phyloP scores from a whole-genome alignment of 192 early-diverging fungal species.

The Gonapodya prolifera region DNA sequence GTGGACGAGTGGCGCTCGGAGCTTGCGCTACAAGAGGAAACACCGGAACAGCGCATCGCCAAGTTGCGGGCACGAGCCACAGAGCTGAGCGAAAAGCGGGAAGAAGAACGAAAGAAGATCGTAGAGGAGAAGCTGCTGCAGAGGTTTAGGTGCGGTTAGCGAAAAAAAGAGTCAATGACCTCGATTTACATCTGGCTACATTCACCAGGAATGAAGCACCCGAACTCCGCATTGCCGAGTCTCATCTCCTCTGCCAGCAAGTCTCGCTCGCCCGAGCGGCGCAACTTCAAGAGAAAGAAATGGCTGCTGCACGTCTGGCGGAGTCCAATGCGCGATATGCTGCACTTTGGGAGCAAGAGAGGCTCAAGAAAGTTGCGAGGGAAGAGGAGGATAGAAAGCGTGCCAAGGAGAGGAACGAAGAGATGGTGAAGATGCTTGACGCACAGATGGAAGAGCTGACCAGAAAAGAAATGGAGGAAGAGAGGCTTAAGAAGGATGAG shows the following conservation, averaged over 20 bases:
- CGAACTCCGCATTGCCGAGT: slow-evolving; percentile 32
- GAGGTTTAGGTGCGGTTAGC: slow-evolving; percentile 24
- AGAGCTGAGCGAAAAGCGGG: slow-evolving; percentile 24
- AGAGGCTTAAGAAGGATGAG: slow-evolving; percentile 36
- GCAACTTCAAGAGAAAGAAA: slow-evolving; percentile 27
- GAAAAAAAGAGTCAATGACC: not conserved
- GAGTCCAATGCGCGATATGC: slow-evolving; percentile 27
- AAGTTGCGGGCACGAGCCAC: slow-evolving; percentile 24
- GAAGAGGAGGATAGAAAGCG: slow-evolving; percentile 23
- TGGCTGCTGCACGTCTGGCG: slow-evolving; percentile 7
- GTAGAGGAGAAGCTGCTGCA: slow-evolving; percentile 33
- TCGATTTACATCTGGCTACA: not conserved
- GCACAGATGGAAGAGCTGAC: slow-evolving; percentile 25
- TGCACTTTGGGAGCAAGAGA: slow-evolving; percentile 35
- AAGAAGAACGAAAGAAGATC: slow-evolving; percentile 29
- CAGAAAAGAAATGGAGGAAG: slow-evolving; percentile 24
- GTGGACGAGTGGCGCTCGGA: slow-evolving; percentile 17
- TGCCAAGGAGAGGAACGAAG: slow-evolving; percentile 19
- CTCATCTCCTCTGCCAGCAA: slow-evolving; percentile 19
- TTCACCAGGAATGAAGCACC: slow-evolving; percentile 32
- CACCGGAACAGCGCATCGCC: slow-evolving; percentile 22
- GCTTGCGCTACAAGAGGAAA: slow-evolving; percentile 19
- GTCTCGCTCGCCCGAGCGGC: slow-evolving; percentile 22
- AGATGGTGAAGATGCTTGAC: slow-evolving; percentile 21
- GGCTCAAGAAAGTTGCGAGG: slow-evolving; percentile 29